Conservation (phyloP, 306 rosid genomes). For the Oemleria cerasiformis region DNA sequence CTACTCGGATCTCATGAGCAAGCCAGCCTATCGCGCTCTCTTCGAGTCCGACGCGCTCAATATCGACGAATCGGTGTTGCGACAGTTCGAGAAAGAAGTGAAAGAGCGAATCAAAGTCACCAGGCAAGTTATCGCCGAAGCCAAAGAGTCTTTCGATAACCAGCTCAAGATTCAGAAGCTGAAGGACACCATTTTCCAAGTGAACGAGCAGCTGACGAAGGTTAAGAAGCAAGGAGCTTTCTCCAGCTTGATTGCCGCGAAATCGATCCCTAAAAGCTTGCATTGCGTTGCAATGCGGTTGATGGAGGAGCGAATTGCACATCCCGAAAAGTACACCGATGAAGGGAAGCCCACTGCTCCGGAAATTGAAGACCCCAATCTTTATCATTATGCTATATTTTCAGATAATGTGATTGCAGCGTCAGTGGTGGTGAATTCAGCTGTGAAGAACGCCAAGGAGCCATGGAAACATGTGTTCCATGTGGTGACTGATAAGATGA, state of each 20-base stretch:
- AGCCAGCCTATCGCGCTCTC: constrained; percentile 52
- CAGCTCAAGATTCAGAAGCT: constrained; percentile 95
- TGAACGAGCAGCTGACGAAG: constrained; percentile 78
- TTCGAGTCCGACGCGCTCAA: constrained; percentile 51
- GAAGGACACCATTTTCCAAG: constrained; percentile 84
- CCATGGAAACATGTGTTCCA: constrained; percentile 89
- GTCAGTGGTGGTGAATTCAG: constrained; percentile 81
- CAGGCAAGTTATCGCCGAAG: constrained; percentile 74
- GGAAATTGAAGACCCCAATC: constrained; percentile 63
- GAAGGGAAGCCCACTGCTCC: constrained; percentile 61
- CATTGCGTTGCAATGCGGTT: constrained; percentile 73
- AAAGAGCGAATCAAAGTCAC: constrained; percentile 81
- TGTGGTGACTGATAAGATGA: constrained; percentile 89
- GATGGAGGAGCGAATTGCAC: constrained; percentile 73
- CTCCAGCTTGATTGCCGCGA: constrained; percentile 84
- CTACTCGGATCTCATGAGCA: constrained; percentile 69
- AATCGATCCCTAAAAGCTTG: constrained; percentile 77
- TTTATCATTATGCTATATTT: constrained; percentile 80
- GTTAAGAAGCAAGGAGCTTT: constrained; percentile 97
- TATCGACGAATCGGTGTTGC: constrained; percentile 65
- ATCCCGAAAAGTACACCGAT: constrained; percentile 55
- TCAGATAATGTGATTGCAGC: constrained; percentile 81
- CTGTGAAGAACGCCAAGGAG: constrained; percentile 70
- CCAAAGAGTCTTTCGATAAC: constrained; percentile 87
- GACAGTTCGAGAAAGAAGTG: constrained; percentile 89